Evolutionary conservation across 2,329 filamentous ascomycete genomes (phyloP).

Genomic region (Fusarium odoratissimum): DNA sequence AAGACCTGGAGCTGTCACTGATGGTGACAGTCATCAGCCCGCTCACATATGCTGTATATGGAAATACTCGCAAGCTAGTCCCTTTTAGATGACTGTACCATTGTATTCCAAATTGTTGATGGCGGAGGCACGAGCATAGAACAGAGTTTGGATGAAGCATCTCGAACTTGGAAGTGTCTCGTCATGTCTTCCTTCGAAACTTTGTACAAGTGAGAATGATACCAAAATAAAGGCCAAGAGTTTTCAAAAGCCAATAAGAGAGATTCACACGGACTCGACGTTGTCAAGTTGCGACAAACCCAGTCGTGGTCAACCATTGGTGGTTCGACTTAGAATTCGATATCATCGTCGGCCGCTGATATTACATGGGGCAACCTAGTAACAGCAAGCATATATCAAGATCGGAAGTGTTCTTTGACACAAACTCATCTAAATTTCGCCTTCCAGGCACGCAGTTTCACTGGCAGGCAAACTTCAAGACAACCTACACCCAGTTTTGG

Average conservation of each 20-base stretch:
- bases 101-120: not conserved
- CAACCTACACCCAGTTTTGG: not conserved
- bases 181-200: not conserved
- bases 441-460: not conserved
- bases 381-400: not conserved
- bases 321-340: not conserved
- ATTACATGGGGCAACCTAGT: not conserved
- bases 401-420: not conserved
- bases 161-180: not conserved
- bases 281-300: not conserved
- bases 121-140: not conserved
- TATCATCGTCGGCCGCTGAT: not conserved
- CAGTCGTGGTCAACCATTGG: not conserved
- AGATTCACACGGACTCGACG: not conserved
- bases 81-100: not conserved
- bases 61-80: conserved; percentile 3
- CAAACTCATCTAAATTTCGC: not conserved
- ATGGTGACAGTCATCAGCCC: not conserved
- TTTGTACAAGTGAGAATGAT: not conserved
- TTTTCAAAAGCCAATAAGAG: not conserved
- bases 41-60: not conserved
- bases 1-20: not conserved
- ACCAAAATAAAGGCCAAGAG: not conserved
- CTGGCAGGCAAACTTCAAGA: not conserved
- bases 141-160: not conserved